Evolutionary conservation across 164 flowering plant species (phyloP).

Genomic region (Berberis thunbergii): DNA sequence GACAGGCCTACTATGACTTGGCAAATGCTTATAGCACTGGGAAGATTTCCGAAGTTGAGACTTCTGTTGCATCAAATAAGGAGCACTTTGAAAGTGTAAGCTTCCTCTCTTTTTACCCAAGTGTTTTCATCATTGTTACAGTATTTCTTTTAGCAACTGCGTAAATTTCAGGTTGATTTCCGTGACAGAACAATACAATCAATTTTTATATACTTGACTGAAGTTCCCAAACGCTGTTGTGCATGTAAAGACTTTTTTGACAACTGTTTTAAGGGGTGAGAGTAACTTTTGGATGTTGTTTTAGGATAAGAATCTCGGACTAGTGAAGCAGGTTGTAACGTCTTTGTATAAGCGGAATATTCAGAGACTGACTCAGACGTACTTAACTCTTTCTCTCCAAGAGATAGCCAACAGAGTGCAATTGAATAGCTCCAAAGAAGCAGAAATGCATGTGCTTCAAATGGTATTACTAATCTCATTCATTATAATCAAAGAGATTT

Average conservation of each 20-base stretch:
- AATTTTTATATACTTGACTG: background rate
- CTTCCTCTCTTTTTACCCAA: constrained; percentile 3
- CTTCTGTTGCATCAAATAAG: constrained; percentile 40
- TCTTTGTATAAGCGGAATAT: constrained; percentile 87
- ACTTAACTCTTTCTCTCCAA: constrained; percentile 89
- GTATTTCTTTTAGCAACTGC: background rate
- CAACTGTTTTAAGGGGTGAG: background rate
- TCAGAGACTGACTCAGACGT: constrained; percentile 90
- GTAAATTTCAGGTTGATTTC: background rate
- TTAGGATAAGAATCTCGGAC: constrained; percentile 82
- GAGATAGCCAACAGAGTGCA: constrained; percentile 85
- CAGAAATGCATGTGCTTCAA: constrained; percentile 98
- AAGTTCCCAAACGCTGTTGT: background rate
- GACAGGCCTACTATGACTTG: constrained; percentile 73
- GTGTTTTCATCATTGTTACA: background rate
- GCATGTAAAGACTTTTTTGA: background rate
- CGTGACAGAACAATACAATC: background rate
- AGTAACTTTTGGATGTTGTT: background rate
- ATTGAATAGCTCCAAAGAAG: constrained; percentile 73
- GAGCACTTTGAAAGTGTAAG: constrained; percentile 73
- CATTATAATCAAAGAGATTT: background rate
- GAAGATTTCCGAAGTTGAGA: constrained; percentile 58
- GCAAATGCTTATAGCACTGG: constrained; percentile 56
- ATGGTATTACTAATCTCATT: constrained; percentile 43
- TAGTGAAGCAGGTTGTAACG: constrained; percentile 85